These are phyloP conservation scores for Fennellomyces sp. DNA, from an alignment of 371 early-diverging fungal genomes.

Conservation along the genomic window DNA sequence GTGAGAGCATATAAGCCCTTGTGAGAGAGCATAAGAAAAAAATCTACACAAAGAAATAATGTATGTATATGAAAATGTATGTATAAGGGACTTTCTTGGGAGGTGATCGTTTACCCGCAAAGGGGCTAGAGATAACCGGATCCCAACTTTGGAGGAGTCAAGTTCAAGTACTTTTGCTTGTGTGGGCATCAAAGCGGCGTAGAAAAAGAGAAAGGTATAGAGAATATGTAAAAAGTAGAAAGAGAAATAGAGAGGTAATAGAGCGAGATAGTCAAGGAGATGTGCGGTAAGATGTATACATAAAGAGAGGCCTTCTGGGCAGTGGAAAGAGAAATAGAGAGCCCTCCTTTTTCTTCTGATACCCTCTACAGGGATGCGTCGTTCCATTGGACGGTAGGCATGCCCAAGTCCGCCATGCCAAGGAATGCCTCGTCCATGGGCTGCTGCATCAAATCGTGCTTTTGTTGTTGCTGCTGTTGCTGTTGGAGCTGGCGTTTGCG, in stretches of 20 bases:
- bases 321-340: too few relatives aligned
- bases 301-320: too few relatives aligned
- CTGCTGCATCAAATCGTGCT: conserved; percentile 1
- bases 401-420: not conserved
- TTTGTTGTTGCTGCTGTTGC: conserved; percentile 22
- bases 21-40: not conserved
- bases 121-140: too few relatives aligned
- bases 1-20: not conserved
- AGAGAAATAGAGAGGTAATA: not conserved
- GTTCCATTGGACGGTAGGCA: not conserved
- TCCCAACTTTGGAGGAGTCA: too few relatives aligned
- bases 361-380: not conserved
- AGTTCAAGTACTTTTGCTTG: too few relatives aligned
- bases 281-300: not conserved
- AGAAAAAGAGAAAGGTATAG: too few relatives aligned
- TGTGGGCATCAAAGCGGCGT: too few relatives aligned
- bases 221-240: too few relatives aligned
- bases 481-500: conserved; percentile 29
- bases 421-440: not conserved
- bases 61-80: not conserved
- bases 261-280: not conserved
- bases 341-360: not conserved
- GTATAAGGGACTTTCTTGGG: not conserved
- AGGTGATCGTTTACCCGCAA: too few relatives aligned
- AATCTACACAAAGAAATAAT: conserved; percentile 1